Percentiles rank a stretch among this genome's conserved stretches.
Conservation (phyloP, 306 rosid species). For the Trifolium dubium region DNA sequence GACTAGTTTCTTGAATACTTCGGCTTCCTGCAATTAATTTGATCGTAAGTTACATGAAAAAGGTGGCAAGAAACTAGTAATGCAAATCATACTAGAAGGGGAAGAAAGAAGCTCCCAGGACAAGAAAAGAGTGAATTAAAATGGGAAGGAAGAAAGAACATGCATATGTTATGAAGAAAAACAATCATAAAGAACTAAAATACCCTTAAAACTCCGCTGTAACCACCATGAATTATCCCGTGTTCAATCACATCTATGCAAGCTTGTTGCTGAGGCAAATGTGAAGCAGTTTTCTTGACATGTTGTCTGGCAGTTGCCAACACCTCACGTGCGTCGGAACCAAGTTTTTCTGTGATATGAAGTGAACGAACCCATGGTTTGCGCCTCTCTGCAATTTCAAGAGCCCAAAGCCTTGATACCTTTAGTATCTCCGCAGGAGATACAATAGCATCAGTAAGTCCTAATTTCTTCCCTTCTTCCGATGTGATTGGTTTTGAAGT, state of each 20-base stretch:
- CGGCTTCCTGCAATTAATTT: slow-evolving; percentile 75
- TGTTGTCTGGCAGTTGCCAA: slow-evolving; percentile 70
- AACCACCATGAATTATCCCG: slow-evolving; percentile 92
- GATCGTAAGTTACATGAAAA: slow-evolving; percentile 34
- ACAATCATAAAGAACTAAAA: slow-evolving; percentile 25
- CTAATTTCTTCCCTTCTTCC: slow-evolving; percentile 93
- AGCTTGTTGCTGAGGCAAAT: slow-evolving; percentile 91
- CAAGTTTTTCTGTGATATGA: slow-evolving; percentile 84
- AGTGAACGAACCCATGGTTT: slow-evolving; percentile 94
- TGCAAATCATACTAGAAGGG: slow-evolving; percentile 26
- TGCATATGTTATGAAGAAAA: background rate
- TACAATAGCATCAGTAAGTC: slow-evolving; percentile 83
- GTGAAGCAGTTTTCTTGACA: slow-evolving; percentile 75
- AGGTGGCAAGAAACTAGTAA: slow-evolving; percentile 4
- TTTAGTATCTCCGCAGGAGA: slow-evolving; percentile 77
- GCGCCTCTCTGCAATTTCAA: slow-evolving; percentile 70
- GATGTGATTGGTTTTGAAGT: slow-evolving; percentile 78
- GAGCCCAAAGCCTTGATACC: slow-evolving; percentile 80
- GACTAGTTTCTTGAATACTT: slow-evolving; percentile 69
- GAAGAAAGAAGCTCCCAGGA: slow-evolving; percentile 20
- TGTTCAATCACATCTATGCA: slow-evolving; percentile 89
- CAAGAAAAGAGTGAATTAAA: slow-evolving; percentile 5
- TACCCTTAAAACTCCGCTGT: slow-evolving; percentile 93
- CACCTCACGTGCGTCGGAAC: slow-evolving; percentile 71
- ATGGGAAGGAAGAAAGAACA: too few relatives aligned